A percentile compares a stretch with the other conserved stretches of the same genome.
Evolutionary conservation across 2,329 filamentous ascomycete genomes (phyloP).

Genomic region (Colletotrichum liriopes): DNA sequence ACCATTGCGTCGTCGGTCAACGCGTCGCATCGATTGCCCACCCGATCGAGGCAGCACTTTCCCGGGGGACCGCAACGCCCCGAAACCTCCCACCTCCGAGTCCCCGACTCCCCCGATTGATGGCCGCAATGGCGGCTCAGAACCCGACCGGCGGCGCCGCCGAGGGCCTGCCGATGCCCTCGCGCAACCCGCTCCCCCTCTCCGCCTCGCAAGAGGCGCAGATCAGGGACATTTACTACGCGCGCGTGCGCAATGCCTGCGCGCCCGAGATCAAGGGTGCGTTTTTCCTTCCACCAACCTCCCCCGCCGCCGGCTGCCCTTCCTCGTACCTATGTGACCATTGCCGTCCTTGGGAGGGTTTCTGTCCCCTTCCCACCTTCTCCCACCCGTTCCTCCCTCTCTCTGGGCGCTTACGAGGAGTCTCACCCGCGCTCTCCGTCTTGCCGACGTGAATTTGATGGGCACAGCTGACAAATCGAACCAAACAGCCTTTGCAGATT

Average conservation of each 20-base stretch:
- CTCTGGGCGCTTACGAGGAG: neutral
- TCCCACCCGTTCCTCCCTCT: neutral
- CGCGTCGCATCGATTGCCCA: neutral
- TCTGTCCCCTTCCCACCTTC: neutral
- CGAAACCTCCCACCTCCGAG: neutral
- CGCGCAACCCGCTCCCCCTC: constrained; percentile 85
- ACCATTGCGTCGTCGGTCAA: neutral
- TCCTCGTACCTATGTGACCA: neutral
- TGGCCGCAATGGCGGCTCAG: constrained; percentile 60
- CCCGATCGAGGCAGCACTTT: neutral
- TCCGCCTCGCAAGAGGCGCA: constrained; percentile 86
- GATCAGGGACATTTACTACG: constrained; percentile 85
- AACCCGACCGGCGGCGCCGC: constrained; percentile 48
- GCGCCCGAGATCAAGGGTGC: constrained; percentile 83
- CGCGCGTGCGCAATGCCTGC: constrained; percentile 83
- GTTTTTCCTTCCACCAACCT: constrained; percentile 38
- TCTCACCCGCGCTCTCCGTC: neutral
- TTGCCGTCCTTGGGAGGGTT: neutral
- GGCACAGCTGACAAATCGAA: neutral
- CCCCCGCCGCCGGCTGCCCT: neutral
- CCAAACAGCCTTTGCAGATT: constrained; percentile 87
- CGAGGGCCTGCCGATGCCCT: constrained; percentile 63
- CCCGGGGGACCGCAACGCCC: neutral
- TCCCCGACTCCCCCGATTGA: constrained; percentile 41
- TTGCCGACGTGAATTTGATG: neutral